Evolutionary conservation across 441 rosid genomes (phyloP).

Genomic region (Eutrema salsugineum): DNA sequence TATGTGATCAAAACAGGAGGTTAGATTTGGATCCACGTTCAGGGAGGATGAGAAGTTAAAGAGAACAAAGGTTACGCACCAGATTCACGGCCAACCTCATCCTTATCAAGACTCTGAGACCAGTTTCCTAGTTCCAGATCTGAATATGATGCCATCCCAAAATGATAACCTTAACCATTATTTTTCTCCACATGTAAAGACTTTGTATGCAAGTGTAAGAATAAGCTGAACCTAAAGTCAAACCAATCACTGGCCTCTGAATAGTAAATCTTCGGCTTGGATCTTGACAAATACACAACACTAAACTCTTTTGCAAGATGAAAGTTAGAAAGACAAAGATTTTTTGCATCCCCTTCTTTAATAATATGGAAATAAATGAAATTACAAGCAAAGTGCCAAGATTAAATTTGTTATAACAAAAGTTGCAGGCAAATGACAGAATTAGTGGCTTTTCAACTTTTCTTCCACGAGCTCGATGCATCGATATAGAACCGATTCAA

Average conservation of each 20-base stretch:
- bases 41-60: conserved; percentile 50
- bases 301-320: not conserved
- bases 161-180: conserved; percentile 30
- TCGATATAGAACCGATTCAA: conserved; percentile 67
- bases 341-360: not conserved
- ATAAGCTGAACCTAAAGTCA: conserved; percentile 12
- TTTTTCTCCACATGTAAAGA: conserved; percentile 7
- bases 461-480: conserved; percentile 94
- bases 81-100: not conserved
- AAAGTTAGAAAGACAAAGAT: not conserved
- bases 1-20: conserved; percentile 40
- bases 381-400: not conserved
- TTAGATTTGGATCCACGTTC: conserved; percentile 33
- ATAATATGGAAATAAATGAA: not conserved
- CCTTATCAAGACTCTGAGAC: conserved; percentile 11
- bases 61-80: not conserved
- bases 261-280: not conserved
- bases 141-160: conserved; percentile 54
- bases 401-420: not conserved
- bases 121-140: conserved; percentile 48
- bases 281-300: not conserved
- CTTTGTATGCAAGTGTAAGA: conserved; percentile 30
- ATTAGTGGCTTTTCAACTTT: conserved; percentile 32
- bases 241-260: not conserved
- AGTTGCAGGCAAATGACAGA: not conserved